These are phyloP conservation scores for Pichia cactophila DNA, from an alignment of 1,139 yeast genomes.

Conservation along the genomic window DNA sequence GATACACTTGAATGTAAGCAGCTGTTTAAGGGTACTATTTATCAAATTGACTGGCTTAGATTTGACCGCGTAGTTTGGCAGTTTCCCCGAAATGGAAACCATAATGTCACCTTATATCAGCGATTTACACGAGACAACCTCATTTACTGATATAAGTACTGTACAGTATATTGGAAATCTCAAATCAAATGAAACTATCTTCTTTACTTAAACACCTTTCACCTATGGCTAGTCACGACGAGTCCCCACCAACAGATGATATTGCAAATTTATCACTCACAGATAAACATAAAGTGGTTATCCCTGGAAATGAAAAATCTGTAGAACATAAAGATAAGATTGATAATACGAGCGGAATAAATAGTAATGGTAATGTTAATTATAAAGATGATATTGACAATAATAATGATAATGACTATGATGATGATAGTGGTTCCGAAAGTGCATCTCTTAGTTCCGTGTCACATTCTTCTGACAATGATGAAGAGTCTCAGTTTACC, in stretches of 20 bases:
- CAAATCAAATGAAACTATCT: background rate
- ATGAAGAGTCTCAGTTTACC: background rate
- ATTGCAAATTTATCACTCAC: background rate
- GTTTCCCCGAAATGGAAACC: too few species aligned
- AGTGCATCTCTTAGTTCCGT: background rate
- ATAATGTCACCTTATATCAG: too few species aligned
- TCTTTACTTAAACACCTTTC: background rate
- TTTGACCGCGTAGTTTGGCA: too few species aligned
- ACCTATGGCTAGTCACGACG: background rate
- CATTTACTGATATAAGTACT: background rate
- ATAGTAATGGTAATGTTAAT: constrained; percentile 17
- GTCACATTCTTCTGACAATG: background rate
- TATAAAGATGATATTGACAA: constrained; percentile 8
- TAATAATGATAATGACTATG: background rate
- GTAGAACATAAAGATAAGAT: too few species aligned
- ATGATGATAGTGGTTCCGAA: background rate
- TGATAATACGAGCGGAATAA: background rate
- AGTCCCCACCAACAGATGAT: background rate
- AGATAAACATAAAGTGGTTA: background rate
- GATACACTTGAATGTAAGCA: too few species aligned
- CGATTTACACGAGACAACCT: background rate
- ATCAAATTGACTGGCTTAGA: too few species aligned
- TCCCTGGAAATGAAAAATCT: background rate
- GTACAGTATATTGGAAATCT: too few species aligned
- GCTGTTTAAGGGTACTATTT: too few species aligned